Evolutionary conservation across 1,284 basidiomycete species (phyloP).

Genomic region (Trichosporon coremiiforme): DNA sequence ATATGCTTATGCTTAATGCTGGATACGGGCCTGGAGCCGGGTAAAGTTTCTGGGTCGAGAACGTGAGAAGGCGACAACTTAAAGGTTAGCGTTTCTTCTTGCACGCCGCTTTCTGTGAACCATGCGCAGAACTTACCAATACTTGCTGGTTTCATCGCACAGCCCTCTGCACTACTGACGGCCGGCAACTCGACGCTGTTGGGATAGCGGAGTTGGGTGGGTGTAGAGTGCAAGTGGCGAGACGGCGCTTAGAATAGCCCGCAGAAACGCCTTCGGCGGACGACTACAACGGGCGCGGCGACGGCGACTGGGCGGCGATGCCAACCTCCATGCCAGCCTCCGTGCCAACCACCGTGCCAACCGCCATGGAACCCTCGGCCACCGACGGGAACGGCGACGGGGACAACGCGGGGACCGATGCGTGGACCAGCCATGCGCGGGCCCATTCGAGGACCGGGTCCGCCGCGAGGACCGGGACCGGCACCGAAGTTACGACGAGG

Average conservation of each 20-base stretch:
- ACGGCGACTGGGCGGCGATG: background rate
- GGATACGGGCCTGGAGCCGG: background rate
- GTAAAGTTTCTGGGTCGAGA: background rate
- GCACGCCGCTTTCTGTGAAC: background rate
- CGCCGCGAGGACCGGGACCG: background rate
- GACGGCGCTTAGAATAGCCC: slow-evolving; percentile 20
- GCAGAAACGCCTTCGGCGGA: slow-evolving; percentile 22
- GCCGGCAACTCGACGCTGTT: background rate
- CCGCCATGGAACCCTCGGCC: background rate
- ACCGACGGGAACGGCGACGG: background rate
- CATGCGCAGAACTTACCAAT: slow-evolving; percentile 1
- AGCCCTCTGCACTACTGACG: no score
- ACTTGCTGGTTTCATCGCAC: background rate
- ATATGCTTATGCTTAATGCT: background rate
- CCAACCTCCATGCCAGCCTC: background rate
- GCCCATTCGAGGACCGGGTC: background rate
- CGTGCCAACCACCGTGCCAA: background rate
- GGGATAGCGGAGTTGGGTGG: no score
- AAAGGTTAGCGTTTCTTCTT: background rate
- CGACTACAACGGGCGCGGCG: slow-evolving; percentile 1
- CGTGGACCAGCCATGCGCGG: background rate
- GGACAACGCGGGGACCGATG: background rate
- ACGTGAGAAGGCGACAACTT: background rate
- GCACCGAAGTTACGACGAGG: background rate
- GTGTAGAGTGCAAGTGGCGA: no score